Percentiles rank a stretch among this genome's conserved stretches.
phyloP scores from a whole-genome alignment of 176 grass and related monocot species.

The Thinopyrum elongatum region DNA sequence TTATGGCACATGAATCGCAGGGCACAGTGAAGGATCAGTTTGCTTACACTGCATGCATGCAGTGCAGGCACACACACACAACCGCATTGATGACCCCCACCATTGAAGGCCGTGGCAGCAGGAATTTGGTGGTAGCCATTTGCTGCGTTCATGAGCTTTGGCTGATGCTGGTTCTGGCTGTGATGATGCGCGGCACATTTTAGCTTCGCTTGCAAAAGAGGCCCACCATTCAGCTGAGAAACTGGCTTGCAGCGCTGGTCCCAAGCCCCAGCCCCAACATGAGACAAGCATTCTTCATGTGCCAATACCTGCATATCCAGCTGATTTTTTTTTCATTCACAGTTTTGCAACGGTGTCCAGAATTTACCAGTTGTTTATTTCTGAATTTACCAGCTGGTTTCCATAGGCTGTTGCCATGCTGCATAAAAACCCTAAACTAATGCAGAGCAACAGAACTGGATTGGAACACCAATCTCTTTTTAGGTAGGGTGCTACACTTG shows the following conservation, averaged over 20 bases:
- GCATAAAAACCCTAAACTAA: background rate
- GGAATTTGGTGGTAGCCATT: constrained; percentile 46
- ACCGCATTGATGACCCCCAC: constrained; percentile 30
- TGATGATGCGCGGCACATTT: constrained; percentile 17
- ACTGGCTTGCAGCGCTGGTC: constrained; percentile 14
- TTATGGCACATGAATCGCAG: constrained; percentile 60
- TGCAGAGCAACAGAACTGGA: constrained; percentile 5
- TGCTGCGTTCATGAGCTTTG: constrained; percentile 43
- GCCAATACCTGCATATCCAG: background rate
- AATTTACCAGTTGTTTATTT: background rate
- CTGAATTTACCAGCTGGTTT: background rate
- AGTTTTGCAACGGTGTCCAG: background rate
- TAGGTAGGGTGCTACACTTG: background rate
- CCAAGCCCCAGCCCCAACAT: background rate
- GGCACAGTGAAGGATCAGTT: constrained; percentile 57
- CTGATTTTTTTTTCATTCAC: constrained; percentile 9
- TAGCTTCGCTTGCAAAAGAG: constrained; percentile 8
- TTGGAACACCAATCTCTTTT: constrained; percentile 3
- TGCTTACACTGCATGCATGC: constrained; percentile 30
- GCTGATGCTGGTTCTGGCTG: constrained; percentile 5
- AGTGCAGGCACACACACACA: constrained; percentile 19
- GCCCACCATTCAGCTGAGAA: constrained; percentile 9
- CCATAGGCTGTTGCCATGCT: background rate
- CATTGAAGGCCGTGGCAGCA: constrained; percentile 40
- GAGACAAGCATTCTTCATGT: background rate